A percentile compares a stretch with the other conserved stretches of the same genome.
Conservation (phyloP, 371 early-diverging fungal genomes). For the Rhizopus delemar region DNA sequence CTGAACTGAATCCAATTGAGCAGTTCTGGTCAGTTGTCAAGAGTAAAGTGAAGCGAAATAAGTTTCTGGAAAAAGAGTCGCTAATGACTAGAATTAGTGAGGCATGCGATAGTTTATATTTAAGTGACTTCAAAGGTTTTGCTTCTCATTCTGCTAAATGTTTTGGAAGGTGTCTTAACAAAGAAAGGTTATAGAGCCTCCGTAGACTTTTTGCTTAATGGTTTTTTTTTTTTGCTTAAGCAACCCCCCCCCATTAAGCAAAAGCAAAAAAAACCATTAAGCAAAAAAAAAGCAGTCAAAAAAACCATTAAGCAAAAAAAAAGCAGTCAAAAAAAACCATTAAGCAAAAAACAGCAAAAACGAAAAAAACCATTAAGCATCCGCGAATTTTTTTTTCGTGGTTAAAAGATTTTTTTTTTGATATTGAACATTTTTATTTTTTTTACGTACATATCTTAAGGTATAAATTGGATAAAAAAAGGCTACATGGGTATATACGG, state of each 20-base stretch:
- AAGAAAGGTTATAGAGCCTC: constrained; percentile 4
- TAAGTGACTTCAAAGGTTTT: no score
- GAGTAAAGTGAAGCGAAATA: constrained; percentile 12
- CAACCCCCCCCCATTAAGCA: neutral
- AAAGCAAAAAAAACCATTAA: constrained; percentile 8
- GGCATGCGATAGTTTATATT: no score
- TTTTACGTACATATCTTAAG: constrained; percentile 11
- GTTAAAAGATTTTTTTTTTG: constrained; percentile 3
- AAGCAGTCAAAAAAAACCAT: no score
- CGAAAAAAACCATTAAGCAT: no score
- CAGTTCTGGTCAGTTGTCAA: constrained; percentile 22
- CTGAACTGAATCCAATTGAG: constrained; percentile 21
- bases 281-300: no score
- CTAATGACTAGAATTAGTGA: constrained; percentile 4
- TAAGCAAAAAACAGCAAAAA: constrained; percentile 4
- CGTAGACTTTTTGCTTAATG: constrained; percentile 2
- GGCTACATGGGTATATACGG: constrained; percentile 10
- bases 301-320: no score
- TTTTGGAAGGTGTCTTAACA: constrained; percentile 2
- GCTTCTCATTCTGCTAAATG: constrained; percentile 1
- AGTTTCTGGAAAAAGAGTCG: constrained; percentile 4
- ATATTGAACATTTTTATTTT: no score
- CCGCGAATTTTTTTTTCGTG: constrained; percentile 8
- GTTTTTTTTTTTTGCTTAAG: neutral
- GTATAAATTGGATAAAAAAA: constrained; percentile 10